Percentiles rank a stretch among this genome's conserved stretches.
Conservation (phyloP, 2,329 filamentous ascomycete genomes). For the Stromatinia cepivora region DNA sequence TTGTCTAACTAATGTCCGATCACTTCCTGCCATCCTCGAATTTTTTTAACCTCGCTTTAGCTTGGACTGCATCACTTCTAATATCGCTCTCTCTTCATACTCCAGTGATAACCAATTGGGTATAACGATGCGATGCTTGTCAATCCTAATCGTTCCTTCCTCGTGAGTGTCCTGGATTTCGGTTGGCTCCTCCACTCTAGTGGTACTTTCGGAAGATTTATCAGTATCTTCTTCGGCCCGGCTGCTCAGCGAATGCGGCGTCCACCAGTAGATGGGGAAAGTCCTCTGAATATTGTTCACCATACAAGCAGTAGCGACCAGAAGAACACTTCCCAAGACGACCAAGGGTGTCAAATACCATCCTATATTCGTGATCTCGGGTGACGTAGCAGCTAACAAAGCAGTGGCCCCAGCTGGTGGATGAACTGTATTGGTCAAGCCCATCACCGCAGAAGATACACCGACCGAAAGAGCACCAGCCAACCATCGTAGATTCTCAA, state of each 20-base stretch:
- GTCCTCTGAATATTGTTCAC: slow-evolving; percentile 66
- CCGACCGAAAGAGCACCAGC: slow-evolving; percentile 67
- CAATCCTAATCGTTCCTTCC: slow-evolving; percentile 26
- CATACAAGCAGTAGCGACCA: slow-evolving; percentile 62
- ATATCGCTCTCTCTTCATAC: slow-evolving; percentile 30
- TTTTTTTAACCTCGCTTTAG: slow-evolving; percentile 21
- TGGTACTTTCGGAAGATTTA: slow-evolving; percentile 1
- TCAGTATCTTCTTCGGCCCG: slow-evolving; percentile 13
- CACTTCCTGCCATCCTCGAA: slow-evolving; percentile 14
- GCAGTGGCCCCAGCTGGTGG: slow-evolving; percentile 76
- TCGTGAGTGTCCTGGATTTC: neutral
- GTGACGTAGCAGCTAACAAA: slow-evolving; percentile 63
- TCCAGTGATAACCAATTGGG: slow-evolving; percentile 33
- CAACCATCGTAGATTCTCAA: slow-evolving; percentile 59
- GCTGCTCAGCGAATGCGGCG: neutral
- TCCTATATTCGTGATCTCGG: slow-evolving; percentile 56
- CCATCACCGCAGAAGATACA: slow-evolving; percentile 63
- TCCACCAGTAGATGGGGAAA: slow-evolving; percentile 66
- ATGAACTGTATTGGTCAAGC: slow-evolving; percentile 69
- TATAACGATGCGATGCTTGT: slow-evolving; percentile 26
- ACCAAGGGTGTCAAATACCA: slow-evolving; percentile 69
- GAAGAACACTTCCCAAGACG: slow-evolving; percentile 58
- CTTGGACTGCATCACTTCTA: slow-evolving; percentile 31
- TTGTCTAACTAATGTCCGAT: slow-evolving; percentile 20
- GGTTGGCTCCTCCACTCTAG: neutral